phyloP scores from a whole-genome alignment of 768 basidiomycete species.

The Austroboletus eburneus region DNA sequence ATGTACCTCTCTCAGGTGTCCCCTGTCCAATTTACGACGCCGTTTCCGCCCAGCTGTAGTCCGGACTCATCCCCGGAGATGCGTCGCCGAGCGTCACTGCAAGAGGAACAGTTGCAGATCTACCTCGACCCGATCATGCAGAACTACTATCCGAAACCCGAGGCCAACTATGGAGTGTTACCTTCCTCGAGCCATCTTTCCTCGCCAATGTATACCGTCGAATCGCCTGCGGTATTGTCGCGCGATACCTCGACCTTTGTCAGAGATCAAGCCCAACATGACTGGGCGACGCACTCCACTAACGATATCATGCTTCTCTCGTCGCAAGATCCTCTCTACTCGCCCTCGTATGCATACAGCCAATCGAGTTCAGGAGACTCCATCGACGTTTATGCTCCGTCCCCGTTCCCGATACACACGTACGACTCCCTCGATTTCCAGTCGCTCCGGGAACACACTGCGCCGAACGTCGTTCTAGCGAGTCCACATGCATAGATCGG shows the following conservation, averaged over 20 bases:
- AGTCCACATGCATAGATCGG: slow-evolving; percentile 24
- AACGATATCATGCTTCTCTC: slow-evolving; percentile 15
- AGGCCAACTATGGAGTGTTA: slow-evolving; percentile 11
- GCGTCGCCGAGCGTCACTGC: slow-evolving; percentile 13
- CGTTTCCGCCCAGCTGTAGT: slow-evolving; percentile 16
- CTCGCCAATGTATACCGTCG: slow-evolving; percentile 18
- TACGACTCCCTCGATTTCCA: slow-evolving; percentile 35
- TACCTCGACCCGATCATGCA: slow-evolving; percentile 23
- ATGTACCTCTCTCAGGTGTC: slow-evolving; percentile 20
- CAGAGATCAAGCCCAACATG: slow-evolving; percentile 7
- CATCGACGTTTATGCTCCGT: slow-evolving; percentile 14
- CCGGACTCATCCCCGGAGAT: slow-evolving; percentile 11
- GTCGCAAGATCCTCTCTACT: slow-evolving; percentile 13
- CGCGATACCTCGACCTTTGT: slow-evolving; percentile 13
- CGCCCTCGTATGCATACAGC: slow-evolving; percentile 16
- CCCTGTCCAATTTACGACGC: slow-evolving; percentile 12
- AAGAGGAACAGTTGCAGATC: slow-evolving; percentile 20
- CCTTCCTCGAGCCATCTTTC: slow-evolving; percentile 6
- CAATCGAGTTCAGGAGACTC: slow-evolving; percentile 18
- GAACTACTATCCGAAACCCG: slow-evolving; percentile 18
- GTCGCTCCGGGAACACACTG: slow-evolving; percentile 27
- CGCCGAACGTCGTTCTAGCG: slow-evolving; percentile 8
- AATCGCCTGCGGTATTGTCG: slow-evolving; percentile 8
- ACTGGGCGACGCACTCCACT: slow-evolving; percentile 13
- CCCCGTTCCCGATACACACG: slow-evolving; percentile 14